Percentiles rank a stretch among this genome's conserved stretches.
These are phyloP conservation scores for Bacterosira constricta DNA, from an alignment of 108 stramenopile genomes.

Conservation along the genomic window DNA sequence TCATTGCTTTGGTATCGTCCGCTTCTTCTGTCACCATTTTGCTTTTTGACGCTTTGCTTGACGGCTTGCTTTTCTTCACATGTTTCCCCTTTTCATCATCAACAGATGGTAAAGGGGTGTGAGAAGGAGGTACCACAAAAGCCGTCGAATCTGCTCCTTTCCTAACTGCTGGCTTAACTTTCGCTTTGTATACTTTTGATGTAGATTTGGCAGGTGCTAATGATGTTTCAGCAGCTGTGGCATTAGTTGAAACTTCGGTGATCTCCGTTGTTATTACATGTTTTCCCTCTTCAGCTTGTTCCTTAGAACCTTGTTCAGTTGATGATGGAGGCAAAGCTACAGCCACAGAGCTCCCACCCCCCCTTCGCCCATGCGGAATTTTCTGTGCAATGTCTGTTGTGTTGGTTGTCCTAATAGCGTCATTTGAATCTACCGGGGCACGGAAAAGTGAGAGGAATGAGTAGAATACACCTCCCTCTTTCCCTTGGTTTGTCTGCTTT, in stretches of 20 bases:
- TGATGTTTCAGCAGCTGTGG: not conserved
- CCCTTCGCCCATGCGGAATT: slow-evolving; percentile 30
- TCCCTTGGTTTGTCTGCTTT: not conserved
- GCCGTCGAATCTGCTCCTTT: slow-evolving; percentile 6
- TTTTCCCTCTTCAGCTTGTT: not conserved
- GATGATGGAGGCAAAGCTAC: not conserved
- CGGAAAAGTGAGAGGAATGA: not conserved
- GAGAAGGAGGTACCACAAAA: slow-evolving; percentile 6
- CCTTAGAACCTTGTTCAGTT: not conserved
- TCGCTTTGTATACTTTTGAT: no score
- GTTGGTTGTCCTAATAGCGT: not conserved
- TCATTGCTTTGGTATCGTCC: not conserved
- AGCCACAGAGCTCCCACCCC: slow-evolving; percentile 5
- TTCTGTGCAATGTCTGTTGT: slow-evolving; percentile 5
- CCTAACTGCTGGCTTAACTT: not conserved
- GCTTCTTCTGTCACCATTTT: not conserved
- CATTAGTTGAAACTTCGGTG: not conserved
- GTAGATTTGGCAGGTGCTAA: not conserved
- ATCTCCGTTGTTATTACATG: slow-evolving; percentile 4
- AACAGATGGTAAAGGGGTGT: not conserved
- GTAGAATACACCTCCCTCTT: not conserved
- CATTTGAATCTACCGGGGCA: not conserved
- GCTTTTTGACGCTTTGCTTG: slow-evolving; percentile 1
- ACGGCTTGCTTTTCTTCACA: slow-evolving; percentile 7
- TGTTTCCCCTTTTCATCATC: slow-evolving; percentile 1